These are phyloP conservation scores for Backusella tuberculispora DNA, from an alignment of 192 early-diverging fungal genomes.

Conservation along the genomic window DNA sequence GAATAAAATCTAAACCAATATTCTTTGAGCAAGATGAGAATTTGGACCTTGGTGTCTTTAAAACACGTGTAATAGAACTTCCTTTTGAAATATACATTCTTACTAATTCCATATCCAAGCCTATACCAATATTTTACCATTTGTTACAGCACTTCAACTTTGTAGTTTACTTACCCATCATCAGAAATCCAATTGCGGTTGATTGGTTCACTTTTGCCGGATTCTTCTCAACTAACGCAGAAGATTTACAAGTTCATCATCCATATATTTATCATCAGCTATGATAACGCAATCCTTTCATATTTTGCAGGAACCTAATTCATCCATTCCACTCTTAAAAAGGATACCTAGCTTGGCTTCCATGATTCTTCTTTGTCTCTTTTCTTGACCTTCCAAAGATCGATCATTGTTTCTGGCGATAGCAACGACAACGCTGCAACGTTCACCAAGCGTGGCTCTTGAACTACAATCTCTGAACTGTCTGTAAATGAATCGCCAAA, in stretches of 20 bases:
- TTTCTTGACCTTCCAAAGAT: neutral
- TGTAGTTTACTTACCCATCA: constrained; percentile 5
- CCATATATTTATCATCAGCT: constrained; percentile 10
- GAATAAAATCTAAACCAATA: no score
- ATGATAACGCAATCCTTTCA: neutral
- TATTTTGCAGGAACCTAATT: neutral
- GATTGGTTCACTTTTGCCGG: neutral
- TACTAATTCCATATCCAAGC: neutral
- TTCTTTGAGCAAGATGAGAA: no score
- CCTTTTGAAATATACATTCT: neutral
- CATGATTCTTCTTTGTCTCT: neutral
- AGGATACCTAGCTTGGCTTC: constrained; percentile 1
- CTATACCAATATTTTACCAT: no score
- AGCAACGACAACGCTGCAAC: neutral
- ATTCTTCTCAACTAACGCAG: neutral
- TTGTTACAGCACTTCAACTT: no score
- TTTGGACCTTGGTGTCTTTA: no score
- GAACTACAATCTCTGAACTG: neutral
- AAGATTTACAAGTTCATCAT: neutral
- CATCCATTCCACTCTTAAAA: neutral
- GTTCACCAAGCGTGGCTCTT: neutral
- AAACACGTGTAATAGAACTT: neutral
- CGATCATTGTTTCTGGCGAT: neutral
- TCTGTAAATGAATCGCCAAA: neutral
- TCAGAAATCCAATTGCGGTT: neutral